These are phyloP conservation scores for Salix suchowensis DNA, from an alignment of 345 rosid genomes.

Conservation along the genomic window DNA sequence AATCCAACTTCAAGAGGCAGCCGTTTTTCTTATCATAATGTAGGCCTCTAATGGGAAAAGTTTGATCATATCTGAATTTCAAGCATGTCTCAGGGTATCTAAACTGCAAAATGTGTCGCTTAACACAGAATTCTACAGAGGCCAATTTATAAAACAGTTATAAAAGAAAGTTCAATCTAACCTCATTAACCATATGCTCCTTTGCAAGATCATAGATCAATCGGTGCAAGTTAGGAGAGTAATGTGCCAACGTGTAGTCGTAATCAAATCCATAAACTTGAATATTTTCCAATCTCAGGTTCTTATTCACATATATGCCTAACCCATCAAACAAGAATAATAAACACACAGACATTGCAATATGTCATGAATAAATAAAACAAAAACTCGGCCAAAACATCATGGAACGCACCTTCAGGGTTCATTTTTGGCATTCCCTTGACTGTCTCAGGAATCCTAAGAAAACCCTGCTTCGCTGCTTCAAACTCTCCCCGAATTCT, in stretches of 20 bases:
- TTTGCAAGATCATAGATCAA: conserved; percentile 93
- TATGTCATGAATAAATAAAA: background rate
- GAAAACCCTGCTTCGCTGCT: conserved; percentile 64
- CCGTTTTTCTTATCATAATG: conserved; percentile 83
- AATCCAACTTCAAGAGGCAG: conserved; percentile 86
- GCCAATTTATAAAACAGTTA: background rate
- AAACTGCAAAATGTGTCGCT: conserved; percentile 46
- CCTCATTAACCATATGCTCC: conserved; percentile 94
- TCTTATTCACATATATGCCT: conserved; percentile 91
- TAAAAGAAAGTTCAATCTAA: conserved; percentile 16
- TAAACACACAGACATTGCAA: background rate
- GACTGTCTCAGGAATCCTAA: conserved; percentile 60
- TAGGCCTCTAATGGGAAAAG: conserved; percentile 87
- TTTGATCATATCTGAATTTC: conserved; percentile 67
- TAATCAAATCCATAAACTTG: conserved; percentile 96
- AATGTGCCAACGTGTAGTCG: conserved; percentile 91
- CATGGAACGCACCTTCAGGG: conserved; percentile 57
- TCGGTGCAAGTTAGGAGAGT: conserved; percentile 69
- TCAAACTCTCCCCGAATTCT: conserved; percentile 59
- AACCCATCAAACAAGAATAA: background rate
- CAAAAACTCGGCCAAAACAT: background rate
- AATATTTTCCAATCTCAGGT: conserved; percentile 69
- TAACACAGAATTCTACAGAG: too few relatives aligned
- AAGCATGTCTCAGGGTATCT: conserved; percentile 76
- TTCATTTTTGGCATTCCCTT: conserved; percentile 73